Base-by-base conservation (phyloP, 805 yeast genomes). In the Grigorovia jiainica region DNA sequence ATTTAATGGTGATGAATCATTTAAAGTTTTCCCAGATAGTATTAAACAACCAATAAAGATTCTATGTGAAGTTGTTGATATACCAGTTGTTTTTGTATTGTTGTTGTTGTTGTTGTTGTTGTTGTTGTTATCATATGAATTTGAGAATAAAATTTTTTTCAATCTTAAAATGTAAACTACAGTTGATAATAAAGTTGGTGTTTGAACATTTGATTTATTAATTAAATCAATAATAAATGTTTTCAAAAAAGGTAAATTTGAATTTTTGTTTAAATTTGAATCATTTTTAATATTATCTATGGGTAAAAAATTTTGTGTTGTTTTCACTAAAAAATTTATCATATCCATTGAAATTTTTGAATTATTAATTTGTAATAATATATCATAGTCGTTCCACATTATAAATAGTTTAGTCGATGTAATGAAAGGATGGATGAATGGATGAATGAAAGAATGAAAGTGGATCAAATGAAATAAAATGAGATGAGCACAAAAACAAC, bases 1-100 rank as follows among this genome's bases (percentile, higher is more conserved):
- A 66, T 90, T 90, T 60, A 90, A 73, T 34, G 98, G 98, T 17
- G 94, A 81, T 3, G 95, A 83, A 67, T 90, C 98, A 64, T 90
- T 90, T 49, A 89, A 73, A 48, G 79, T 79, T 67, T 90, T 90
- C 13, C 97, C 96, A n/a, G 95, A 84, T 38, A 92, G 65, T 35
- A 90, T 86, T 43, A 90, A 71, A 36, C 95, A 77, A 0, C 97
- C 95, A 40, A 90, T 67, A 51, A 90, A 92, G 44, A 90, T 85
- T 46, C 97, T 73, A 67, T 90, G 98, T 57, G 94, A 76, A 7
- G 97, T 87, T 41, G 97, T 83, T 41, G 78, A 87, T 73, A 89
- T 87, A 17, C 97, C 97, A 47, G 31, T 27, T 6, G n/a, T 13
- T 81, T 76, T 13, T 95, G 92, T 60, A 83, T 82, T 87, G 86